Conservation (phyloP, 352 stramenopile genomes). For the Phytophthora sp. region DNA sequence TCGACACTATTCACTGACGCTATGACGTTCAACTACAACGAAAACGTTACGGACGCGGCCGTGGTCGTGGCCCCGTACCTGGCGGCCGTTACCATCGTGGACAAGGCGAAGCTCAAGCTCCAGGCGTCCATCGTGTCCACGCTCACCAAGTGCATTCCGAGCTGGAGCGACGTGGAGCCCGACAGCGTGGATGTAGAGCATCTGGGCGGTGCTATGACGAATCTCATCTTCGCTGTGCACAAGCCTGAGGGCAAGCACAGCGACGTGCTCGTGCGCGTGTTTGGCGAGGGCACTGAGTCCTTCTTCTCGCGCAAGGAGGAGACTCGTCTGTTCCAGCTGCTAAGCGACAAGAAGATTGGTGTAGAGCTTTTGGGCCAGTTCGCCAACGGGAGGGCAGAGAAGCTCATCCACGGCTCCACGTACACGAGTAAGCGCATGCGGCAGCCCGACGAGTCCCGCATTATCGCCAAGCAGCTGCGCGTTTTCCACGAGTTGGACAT, state of each 20-base stretch:
- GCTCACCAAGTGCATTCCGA: conserved; percentile 61
- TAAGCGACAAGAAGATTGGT: conserved; percentile 75
- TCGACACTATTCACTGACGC: not conserved
- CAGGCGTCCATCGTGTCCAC: conserved; percentile 70
- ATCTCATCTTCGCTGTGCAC: conserved; percentile 84
- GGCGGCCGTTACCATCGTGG: conserved; percentile 47
- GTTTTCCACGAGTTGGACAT: conserved; percentile 77
- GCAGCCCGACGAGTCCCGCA: conserved; percentile 43
- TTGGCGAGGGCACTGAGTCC: conserved; percentile 79
- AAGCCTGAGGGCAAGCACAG: conserved; percentile 66
- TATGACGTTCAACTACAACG: conserved; percentile 25
- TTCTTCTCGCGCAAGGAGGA: conserved; percentile 85
- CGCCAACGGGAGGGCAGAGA: conserved; percentile 75
- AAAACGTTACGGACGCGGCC: conserved; percentile 14
- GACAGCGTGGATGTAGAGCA: conserved; percentile 71
- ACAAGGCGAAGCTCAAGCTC: conserved; percentile 75
- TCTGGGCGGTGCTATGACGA: conserved; percentile 84
- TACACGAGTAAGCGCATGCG: conserved; percentile 80
- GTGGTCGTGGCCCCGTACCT: conserved; percentile 54
- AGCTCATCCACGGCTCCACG: conserved; percentile 73
- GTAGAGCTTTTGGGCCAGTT: conserved; percentile 82
- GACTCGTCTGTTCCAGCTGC: conserved; percentile 76
- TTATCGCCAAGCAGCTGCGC: conserved; percentile 72
- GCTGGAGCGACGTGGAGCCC: conserved; percentile 57
- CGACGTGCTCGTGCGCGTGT: conserved; percentile 82